These are phyloP conservation scores for Quercus berberidifolia DNA, from an alignment of 306 rosid genomes.

Conservation along the genomic window DNA sequence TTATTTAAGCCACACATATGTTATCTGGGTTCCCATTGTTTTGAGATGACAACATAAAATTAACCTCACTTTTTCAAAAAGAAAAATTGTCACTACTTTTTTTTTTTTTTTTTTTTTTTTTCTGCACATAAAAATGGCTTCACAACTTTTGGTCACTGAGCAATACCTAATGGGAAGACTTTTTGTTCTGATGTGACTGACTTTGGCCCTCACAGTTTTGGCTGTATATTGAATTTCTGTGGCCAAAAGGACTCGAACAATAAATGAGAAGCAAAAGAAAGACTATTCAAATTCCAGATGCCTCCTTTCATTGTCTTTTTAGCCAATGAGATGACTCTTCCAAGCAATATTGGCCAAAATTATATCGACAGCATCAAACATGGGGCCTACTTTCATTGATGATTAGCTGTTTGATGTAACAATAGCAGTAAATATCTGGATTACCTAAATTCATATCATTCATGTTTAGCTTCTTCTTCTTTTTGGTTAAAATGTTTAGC, in stretches of 20 bases:
- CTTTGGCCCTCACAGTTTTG: not conserved
- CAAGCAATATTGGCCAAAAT: not conserved
- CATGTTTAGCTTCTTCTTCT: too few species aligned
- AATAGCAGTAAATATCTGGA: not conserved
- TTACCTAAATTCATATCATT: not conserved
- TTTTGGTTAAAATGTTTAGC: too few species aligned
- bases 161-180: not conserved
- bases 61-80: too few species aligned
- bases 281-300: too few species aligned
- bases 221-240: not conserved
- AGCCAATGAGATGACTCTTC: not conserved
- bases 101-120: not conserved
- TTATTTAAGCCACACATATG: not conserved
- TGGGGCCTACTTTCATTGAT: not conserved
- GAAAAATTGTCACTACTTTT: not conserved
- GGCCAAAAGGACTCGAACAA: not conserved
- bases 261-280: not conserved
- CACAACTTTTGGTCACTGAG: not conserved
- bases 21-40: too few species aligned
- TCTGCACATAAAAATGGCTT: not conserved
- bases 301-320: too few species aligned
- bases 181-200: not conserved
- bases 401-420: not conserved
- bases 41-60: too few species aligned
- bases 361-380: not conserved